Evolutionary conservation across 352 stramenopile genomes (phyloP).

Genomic region (Pythium pyrilobum): DNA sequence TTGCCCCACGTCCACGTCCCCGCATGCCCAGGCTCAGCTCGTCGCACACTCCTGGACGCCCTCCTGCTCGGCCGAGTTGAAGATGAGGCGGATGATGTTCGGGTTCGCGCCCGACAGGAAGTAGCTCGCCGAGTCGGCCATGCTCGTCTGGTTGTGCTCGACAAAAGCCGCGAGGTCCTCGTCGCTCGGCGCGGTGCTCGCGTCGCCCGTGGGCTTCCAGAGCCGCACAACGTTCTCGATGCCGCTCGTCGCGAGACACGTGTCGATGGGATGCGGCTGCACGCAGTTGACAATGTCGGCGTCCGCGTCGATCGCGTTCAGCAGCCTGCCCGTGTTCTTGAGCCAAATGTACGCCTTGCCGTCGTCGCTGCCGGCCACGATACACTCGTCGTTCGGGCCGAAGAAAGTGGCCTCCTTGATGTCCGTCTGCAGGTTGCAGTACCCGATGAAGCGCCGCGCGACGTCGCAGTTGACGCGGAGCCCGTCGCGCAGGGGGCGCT

Average conservation of each 20-base stretch:
- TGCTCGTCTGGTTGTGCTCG: slow-evolving; percentile 57
- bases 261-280: slow-evolving; percentile 73
- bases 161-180: slow-evolving; percentile 51
- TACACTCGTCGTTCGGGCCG: slow-evolving; percentile 77
- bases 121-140: slow-evolving; percentile 43
- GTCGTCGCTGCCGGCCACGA: slow-evolving; percentile 86
- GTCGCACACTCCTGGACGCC: slow-evolving; percentile 66
- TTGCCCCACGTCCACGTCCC: too few species aligned
- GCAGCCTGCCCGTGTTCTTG: slow-evolving; percentile 67
- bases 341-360: slow-evolving; percentile 84
- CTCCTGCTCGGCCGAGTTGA: slow-evolving; percentile 53
- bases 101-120: slow-evolving; percentile 40
- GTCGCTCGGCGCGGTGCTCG: slow-evolving; percentile 32
- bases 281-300: slow-evolving; percentile 88
- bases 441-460: slow-evolving; percentile 74
- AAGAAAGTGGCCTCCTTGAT: slow-evolving; percentile 90
- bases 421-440: slow-evolving; percentile 86
- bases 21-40: slow-evolving; percentile 23
- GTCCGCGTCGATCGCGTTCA: slow-evolving; percentile 80
- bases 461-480: slow-evolving; percentile 55
- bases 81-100: slow-evolving; percentile 66
- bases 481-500: slow-evolving; percentile 29
- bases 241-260: slow-evolving; percentile 74
- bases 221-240: slow-evolving; percentile 81
- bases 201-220: slow-evolving; percentile 55